Evolutionary conservation across 805 yeast genomes (phyloP).

Genomic region (Ogataea pilisensis): DNA sequence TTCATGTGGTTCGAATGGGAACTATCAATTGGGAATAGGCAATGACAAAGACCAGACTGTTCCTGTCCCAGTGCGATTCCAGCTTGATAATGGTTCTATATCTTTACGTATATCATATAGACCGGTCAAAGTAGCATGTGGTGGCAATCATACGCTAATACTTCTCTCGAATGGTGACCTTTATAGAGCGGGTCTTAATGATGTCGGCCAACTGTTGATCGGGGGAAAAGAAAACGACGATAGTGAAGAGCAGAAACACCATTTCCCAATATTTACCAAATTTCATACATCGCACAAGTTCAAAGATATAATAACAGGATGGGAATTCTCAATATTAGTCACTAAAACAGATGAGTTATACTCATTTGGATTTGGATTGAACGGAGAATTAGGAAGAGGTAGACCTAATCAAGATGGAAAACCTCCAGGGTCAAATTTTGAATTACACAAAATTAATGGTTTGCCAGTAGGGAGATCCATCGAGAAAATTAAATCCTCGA

Average conservation of each 20-base stretch:
- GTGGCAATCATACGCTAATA: slow-evolving; percentile 83
- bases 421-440: no score
- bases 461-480: slow-evolving; percentile 1
- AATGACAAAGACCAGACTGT: slow-evolving; percentile 45
- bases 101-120: not conserved
- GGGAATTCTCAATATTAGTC: slow-evolving; percentile 67
- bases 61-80: slow-evolving; percentile 19
- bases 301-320: slow-evolving; percentile 63
- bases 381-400: slow-evolving; percentile 72
- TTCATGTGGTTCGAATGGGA: slow-evolving; percentile 84
- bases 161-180: slow-evolving; percentile 50
- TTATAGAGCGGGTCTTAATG: slow-evolving; percentile 48
- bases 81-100: slow-evolving; percentile 1
- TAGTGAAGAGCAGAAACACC: slow-evolving; percentile 2
- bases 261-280: slow-evolving; percentile 7
- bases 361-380: slow-evolving; percentile 58
- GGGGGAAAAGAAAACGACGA: slow-evolving; percentile 2
- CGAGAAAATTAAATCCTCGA: slow-evolving; percentile 32
- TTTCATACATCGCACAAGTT: slow-evolving; percentile 27
- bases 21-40: slow-evolving; percentile 64
- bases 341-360: slow-evolving; percentile 37
- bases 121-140: slow-evolving; percentile 56
- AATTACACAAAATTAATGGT: not conserved
- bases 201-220: slow-evolving; percentile 16
- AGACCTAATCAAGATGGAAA: not conserved